Evolutionary conservation across 2,329 filamentous ascomycete genomes (phyloP), one percentile per base, ranked within the genome.

Genomic region (Trichoderma cornu-damae): DNA sequence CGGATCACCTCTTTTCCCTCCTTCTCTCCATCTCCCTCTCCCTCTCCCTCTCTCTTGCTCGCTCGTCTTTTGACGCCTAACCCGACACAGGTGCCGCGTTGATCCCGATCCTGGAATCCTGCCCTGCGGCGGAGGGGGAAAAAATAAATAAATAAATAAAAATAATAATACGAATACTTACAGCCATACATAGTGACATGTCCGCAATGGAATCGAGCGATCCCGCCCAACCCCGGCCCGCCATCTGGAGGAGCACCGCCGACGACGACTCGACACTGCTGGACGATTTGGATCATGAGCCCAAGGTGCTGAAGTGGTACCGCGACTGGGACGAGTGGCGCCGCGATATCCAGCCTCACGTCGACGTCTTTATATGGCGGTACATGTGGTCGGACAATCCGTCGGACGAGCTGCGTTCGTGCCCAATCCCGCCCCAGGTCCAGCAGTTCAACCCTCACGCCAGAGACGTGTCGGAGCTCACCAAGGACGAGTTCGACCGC

Each of bases 211-310:
- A 56, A 18, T 56, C 44, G 16, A 49, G 34, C 32, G 53, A 34
- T 11, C 34, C 35, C 9, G 44, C 44, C 22, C 51, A 30, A 11
- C 32, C 40, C 12, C 38, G 38, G 24, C 14, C 51, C 22, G 42
- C 24, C 32, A 32, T 55, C 34, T 55, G 51, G 51, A 38, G 51
- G 42, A 46, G 32, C 32, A 55, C 51, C 16, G 51, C 42, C 11
- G 53, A 57, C 40, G 54, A 57, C 28, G 46, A 57, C 44, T 57
- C 54, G 37, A 57, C 44, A 30, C 54, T 57, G 35, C 54, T 50
- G 37, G 54, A 50, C 38, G 46, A 57, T 8, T 20, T 50, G 30
- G 46, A 57, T 22, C 46, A 50, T 30, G 44, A 50, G 37, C 37
- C 46, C 9, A 48, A 34, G 37, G 46, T 57, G 46, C 47, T 57